phyloP scores from a whole-genome alignment of 1,284 basidiomycete species.

The Ceratobasidium papillatum region DNA sequence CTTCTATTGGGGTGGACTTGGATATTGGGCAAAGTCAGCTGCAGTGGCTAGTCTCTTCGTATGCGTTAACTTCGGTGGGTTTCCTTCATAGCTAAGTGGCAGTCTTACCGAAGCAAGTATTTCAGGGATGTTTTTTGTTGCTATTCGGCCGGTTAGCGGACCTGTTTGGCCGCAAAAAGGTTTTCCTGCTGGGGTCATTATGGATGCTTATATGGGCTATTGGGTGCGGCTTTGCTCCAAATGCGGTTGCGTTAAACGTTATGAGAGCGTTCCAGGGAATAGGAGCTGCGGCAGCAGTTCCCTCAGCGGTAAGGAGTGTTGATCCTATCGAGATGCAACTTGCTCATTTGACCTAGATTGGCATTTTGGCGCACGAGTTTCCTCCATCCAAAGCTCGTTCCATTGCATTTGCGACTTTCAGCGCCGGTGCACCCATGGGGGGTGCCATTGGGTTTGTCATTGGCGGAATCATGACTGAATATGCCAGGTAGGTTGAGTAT shows the following conservation, averaged over 20 bases:
- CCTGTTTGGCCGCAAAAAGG: slow-evolving; percentile 71
- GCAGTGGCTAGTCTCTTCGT: slow-evolving; percentile 71
- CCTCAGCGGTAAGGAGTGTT: slow-evolving; percentile 64
- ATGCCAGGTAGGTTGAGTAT: slow-evolving; percentile 57
- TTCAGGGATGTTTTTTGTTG: slow-evolving; percentile 74
- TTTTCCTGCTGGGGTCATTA: slow-evolving; percentile 65
- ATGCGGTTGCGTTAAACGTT: slow-evolving; percentile 62
- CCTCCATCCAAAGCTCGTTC: slow-evolving; percentile 72
- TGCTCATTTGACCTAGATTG: slow-evolving; percentile 59
- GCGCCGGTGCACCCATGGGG: slow-evolving; percentile 82
- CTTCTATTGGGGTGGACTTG: slow-evolving; percentile 66
- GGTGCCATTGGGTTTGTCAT: slow-evolving; percentile 71
- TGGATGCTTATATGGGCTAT: slow-evolving; percentile 61
- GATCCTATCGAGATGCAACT: background rate
- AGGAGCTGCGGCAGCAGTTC: slow-evolving; percentile 72
- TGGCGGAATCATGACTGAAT: slow-evolving; percentile 76
- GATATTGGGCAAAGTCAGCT: slow-evolving; percentile 56
- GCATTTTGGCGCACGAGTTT: slow-evolving; percentile 79
- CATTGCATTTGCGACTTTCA: slow-evolving; percentile 78
- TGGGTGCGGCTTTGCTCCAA: slow-evolving; percentile 61
- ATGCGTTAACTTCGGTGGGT: slow-evolving; percentile 61
- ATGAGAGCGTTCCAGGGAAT: slow-evolving; percentile 75
- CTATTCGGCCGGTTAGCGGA: slow-evolving; percentile 77
- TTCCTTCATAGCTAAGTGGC: background rate
- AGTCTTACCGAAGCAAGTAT: slow-evolving; percentile 45